Evolutionary conservation across 805 yeast species (phyloP).

Genomic region (Candida tammaniensis): DNA sequence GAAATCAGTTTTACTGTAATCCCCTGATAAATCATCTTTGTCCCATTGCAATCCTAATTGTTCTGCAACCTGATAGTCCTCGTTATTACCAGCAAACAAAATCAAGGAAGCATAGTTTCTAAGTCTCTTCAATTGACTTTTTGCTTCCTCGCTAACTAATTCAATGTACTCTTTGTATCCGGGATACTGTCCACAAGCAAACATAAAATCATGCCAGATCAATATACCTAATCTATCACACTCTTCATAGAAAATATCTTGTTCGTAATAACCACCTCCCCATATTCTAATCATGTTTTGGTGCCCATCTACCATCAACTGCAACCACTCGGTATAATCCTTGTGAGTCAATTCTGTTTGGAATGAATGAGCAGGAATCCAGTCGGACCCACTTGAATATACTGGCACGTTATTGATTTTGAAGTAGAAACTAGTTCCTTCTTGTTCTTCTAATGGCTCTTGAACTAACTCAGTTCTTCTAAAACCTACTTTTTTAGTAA

Average conservation of each 20-base stretch:
- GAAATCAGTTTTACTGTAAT: constrained; percentile 32
- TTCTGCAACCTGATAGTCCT: constrained; percentile 47
- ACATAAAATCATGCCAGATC: constrained; percentile 59
- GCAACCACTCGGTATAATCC: constrained; percentile 38
- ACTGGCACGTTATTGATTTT: constrained; percentile 38
- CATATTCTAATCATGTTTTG: constrained; percentile 47
- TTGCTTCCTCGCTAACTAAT: constrained; percentile 35
- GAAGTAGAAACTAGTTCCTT: constrained; percentile 44
- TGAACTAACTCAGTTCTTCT: constrained; percentile 41
- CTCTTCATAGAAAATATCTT: constrained; percentile 38
- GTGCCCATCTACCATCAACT: constrained; percentile 33
- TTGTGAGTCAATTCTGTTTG: constrained; percentile 25
- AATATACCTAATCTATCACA: constrained; percentile 45
- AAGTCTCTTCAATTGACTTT: constrained; percentile 38
- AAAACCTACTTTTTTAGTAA: constrained; percentile 33
- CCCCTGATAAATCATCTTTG: constrained; percentile 19
- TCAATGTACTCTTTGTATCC: constrained; percentile 33
- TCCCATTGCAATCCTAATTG: constrained; percentile 27
- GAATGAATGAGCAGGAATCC: constrained; percentile 50
- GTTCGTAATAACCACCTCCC: constrained; percentile 51
- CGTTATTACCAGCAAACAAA: constrained; percentile 45
- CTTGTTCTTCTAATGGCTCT: constrained; percentile 20
- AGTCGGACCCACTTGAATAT: constrained; percentile 41
- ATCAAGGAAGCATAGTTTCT: constrained; percentile 40
- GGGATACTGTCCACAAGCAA: constrained; percentile 57